A percentile compares a stretch with the other conserved stretches of the same genome.
Evolutionary conservation across 2,329 filamentous ascomycete species (phyloP).

Genomic region (Trichoderma atrobrunneum): DNA sequence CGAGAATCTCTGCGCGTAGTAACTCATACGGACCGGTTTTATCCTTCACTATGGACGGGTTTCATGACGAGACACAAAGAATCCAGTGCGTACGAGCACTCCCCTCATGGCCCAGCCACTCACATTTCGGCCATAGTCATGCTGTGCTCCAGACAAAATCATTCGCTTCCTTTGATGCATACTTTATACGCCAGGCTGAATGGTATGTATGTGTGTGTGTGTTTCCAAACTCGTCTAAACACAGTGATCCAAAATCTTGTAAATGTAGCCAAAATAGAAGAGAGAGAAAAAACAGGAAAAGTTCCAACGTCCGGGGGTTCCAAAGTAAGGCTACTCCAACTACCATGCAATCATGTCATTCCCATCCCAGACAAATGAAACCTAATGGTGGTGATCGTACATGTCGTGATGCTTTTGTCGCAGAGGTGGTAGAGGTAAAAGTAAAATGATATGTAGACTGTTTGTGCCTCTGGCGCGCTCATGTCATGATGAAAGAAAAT

Average conservation of each 20-base stretch:
- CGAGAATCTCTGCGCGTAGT: neutral
- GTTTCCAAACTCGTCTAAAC: conserved; percentile 12
- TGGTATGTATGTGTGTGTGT: conserved; percentile 1
- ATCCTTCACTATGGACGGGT: neutral
- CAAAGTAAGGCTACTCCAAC: conserved; percentile 14
- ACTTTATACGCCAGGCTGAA: conserved; percentile 2
- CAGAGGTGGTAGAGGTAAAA: neutral
- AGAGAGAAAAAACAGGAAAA: neutral
- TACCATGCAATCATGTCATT: conserved; percentile 15
- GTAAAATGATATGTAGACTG: neutral
- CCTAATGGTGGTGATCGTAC: conserved; percentile 12
- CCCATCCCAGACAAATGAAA: conserved; percentile 16
- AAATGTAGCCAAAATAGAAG: conserved; percentile 5
- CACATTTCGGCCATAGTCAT: neutral
- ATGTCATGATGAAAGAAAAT: neutral
- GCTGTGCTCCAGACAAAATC: neutral
- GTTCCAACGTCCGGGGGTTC: neutral
- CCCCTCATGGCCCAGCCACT: neutral
- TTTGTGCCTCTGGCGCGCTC: neutral
- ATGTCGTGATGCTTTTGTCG: conserved; percentile 14
- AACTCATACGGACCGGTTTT: neutral
- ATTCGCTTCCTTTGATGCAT: neutral
- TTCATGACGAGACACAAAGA: neutral
- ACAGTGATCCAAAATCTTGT: neutral
- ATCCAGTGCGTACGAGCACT: neutral